Base-by-base conservation (phyloP, 495 filamentous ascomycete species). In the Tuber umbilicatum region DNA sequence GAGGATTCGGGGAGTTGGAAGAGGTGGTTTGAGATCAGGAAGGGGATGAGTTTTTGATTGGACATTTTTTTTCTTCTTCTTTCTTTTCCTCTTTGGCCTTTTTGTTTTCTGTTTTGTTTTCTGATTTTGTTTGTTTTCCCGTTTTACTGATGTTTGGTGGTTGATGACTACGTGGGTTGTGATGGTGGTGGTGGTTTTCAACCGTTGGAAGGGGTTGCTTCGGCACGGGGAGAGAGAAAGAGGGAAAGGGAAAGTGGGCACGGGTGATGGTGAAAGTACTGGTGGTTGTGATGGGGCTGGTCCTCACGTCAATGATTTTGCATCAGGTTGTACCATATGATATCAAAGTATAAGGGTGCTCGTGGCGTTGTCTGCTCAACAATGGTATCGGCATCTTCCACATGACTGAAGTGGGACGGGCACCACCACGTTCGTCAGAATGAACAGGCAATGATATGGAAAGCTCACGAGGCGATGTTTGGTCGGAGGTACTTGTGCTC, bases 1-100 rank as follows among this genome's bases (percentile, higher is more conserved):
- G 71, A 43, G 38, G 68, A 27, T 76, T 77, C 75, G 17, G 75
- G 68, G 38, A 77, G 74, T 7, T 74, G 47, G 50, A 77, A 77
- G 42, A 77, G 42, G 37, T 77, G 74, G 23, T 60, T 70, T 5
- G 73, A 76, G 35, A 77, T 68, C 55, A 76, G 70, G 73, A 77
- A 70, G 35, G 75, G 70, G 68, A 77, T 74, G 37, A 72, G 27
- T 35, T 76, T 55, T 76, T 77, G 23, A 40, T 21, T 7, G 31
- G 35, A 45, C 55, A 41, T 41, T 75, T n/a, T 38, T 19, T 23
- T 74, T 75, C 75, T 55, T 27, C 23, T 17, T 38, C 23, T 40
- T 40, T n/a, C n/a, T n/a, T n/a, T n/a, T n/a, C n/a, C n/a, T n/a
- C n/a, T n/a, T n/a, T n/a, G n/a, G n/a, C n/a, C n/a, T n/a, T n/a